phyloP scores from a whole-genome alignment of 208 protist species.

The Trypanosoma grayi region DNA sequence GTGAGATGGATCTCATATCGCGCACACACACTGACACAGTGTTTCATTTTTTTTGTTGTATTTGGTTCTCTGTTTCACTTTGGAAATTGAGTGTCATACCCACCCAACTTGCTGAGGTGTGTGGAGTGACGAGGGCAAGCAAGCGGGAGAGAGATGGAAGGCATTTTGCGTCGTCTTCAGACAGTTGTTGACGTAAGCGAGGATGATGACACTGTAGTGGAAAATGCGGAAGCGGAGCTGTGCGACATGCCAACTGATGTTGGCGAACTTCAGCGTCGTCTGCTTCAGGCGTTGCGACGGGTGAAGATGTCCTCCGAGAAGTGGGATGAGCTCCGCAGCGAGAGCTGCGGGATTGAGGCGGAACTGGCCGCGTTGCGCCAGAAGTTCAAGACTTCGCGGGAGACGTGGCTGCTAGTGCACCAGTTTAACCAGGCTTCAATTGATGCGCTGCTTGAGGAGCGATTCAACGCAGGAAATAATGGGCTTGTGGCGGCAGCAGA shows the following conservation, averaged over 20 bases:
- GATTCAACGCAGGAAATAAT: neutral
- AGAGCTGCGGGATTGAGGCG: conserved; percentile 37
- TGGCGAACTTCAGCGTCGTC: conserved; percentile 7
- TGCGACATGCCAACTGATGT: conserved; percentile 4
- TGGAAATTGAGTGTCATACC: neutral
- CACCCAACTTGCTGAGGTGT: neutral
- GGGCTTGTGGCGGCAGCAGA: neutral
- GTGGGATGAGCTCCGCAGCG: conserved; percentile 29
- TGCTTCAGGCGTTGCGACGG: conserved; percentile 5
- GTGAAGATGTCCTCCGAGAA: conserved; percentile 18
- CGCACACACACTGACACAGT: too few relatives aligned
- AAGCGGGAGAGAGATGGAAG: conserved; percentile 18
- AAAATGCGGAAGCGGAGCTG: neutral
- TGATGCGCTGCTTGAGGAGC: conserved; percentile 29
- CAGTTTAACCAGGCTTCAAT: conserved; percentile 29
- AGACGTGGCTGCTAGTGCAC: conserved; percentile 28
- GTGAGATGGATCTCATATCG: too few relatives aligned
- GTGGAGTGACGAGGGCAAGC: neutral
- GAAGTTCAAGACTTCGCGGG: conserved; percentile 26
- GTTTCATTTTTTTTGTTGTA: neutral
- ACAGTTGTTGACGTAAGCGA: conserved; percentile 33
- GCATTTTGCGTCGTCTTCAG: conserved; percentile 29
- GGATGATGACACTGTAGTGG: conserved; percentile 7
- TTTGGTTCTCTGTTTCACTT: conserved; percentile 1
- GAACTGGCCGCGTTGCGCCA: conserved; percentile 28